Percentiles rank a stretch among this genome's conserved stretches.
phyloP scores from a whole-genome alignment of 495 filamentous ascomycete genomes.

The Apiosordaria backusii region DNA sequence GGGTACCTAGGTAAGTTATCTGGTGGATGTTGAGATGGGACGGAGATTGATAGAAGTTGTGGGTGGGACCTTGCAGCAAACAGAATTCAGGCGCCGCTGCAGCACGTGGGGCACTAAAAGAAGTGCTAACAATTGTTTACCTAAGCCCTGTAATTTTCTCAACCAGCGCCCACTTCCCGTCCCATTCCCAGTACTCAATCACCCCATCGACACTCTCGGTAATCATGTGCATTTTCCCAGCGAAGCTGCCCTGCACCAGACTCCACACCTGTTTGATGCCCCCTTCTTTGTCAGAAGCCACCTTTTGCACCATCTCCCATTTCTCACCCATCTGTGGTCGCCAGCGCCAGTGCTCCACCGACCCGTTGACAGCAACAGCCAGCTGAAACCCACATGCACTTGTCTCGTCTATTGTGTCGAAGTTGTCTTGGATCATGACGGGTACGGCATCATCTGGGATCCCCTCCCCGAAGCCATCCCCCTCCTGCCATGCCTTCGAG shows the following conservation, averaged over 20 bases:
- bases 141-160: too few species aligned
- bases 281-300: background rate
- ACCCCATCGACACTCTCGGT: background rate
- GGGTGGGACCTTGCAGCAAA: too few species aligned
- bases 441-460: slow-evolving; percentile 16
- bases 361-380: slow-evolving; percentile 17
- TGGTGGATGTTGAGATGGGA: too few species aligned
- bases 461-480: slow-evolving; percentile 18
- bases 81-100: too few species aligned
- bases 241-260: background rate
- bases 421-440: slow-evolving; percentile 24
- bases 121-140: too few species aligned
- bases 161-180: slow-evolving; percentile 19
- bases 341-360: slow-evolving; percentile 25
- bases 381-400: slow-evolving; percentile 20
- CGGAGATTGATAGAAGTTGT: too few species aligned
- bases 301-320: background rate
- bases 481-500: slow-evolving; percentile 3
- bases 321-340: background rate
- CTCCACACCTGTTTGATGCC: background rate
- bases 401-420: slow-evolving; percentile 16
- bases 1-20: too few species aligned
- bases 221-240: background rate
- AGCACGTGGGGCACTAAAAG: too few species aligned
- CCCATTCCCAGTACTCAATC: background rate